A percentile compares a stretch with the other conserved stretches of the same genome.
phyloP scores from a whole-genome alignment of 106 monocot species.

The Phalaenopsis aphrodite region DNA sequence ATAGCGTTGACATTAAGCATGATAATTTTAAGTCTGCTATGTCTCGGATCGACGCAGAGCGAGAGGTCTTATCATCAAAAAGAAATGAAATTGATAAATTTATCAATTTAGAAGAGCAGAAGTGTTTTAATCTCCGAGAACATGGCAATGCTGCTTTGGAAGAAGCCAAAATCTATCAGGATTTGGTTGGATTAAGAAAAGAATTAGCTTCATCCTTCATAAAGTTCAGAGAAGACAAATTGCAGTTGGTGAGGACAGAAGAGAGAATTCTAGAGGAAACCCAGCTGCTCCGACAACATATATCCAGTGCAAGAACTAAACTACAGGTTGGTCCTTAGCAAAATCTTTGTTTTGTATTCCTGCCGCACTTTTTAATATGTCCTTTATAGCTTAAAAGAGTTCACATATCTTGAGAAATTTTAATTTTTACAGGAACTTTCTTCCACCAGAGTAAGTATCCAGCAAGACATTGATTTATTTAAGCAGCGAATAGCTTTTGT shows the following conservation, averaged over 20 bases:
- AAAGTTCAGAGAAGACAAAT: slow-evolving; percentile 65
- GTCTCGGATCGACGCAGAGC: slow-evolving; percentile 39
- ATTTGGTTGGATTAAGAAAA: slow-evolving; percentile 46
- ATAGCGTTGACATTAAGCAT: slow-evolving; percentile 42
- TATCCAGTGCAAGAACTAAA: slow-evolving; percentile 52
- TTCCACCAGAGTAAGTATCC: slow-evolving; percentile 48
- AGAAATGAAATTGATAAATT: slow-evolving; percentile 74
- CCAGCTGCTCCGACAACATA: slow-evolving; percentile 51
- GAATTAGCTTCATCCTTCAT: slow-evolving; percentile 47
- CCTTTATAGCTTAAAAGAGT: too few relatives aligned
- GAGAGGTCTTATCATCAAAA: slow-evolving; percentile 25
- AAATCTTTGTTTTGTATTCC: background rate
- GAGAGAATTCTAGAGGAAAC: slow-evolving; percentile 62
- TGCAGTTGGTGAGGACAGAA: slow-evolving; percentile 54
- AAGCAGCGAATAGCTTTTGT: slow-evolving; percentile 80
- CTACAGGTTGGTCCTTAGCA: slow-evolving; percentile 48
- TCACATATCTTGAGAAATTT: background rate
- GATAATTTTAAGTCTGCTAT: slow-evolving; percentile 29
- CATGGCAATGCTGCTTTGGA: slow-evolving; percentile 38
- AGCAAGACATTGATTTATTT: slow-evolving; percentile 52
- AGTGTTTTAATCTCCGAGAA: slow-evolving; percentile 43
- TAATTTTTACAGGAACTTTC: slow-evolving; percentile 58
- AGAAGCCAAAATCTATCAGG: slow-evolving; percentile 47
- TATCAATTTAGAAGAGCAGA: slow-evolving; percentile 35
- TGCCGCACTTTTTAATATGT: background rate